Evolutionary conservation across 495 filamentous ascomycete species (phyloP), one percentile per base, ranked within the genome.

Genomic region (Lophiostoma macrostomum): DNA sequence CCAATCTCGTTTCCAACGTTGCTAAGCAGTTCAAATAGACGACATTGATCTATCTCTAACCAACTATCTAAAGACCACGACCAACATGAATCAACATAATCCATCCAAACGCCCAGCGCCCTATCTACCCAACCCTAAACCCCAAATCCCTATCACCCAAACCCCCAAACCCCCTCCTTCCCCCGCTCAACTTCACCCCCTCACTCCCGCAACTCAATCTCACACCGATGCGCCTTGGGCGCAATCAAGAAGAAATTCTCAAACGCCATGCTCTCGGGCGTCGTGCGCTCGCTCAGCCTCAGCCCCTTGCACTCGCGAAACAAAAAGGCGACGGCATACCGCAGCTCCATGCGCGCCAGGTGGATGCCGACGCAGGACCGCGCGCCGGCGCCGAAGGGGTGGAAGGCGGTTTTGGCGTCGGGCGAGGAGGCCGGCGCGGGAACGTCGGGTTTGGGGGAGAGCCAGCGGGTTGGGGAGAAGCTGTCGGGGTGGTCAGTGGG

Each of bases 371-470:
- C 34, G 35, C 58, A 64, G n/a, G 49, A 54, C 28, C 74, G 67
- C 19, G 65, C 69, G 6, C 78, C 80, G 14, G 68, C 77, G 0
- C 80, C 77, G 58, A 79, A 83, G 0, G 77, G 69, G 45, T 80
- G 58, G 12, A 75, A 78, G 5, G 71, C 67, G 29, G 79, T 70
- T 47, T 77, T 80, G 75, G 80, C 80, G 11, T 60, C 71, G 1
- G 40, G 25, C 3, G 28, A 31, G 35, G 71, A 72, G 0, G 75
- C 76, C 35, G 32, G 16, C 11, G 43, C 27, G 7, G 43, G 3
- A 6, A 6, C 23, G n/a, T 18, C 16, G 14, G n/a, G n/a, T n/a
- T 35, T 31, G 0, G 73, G 68, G 0, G 60, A 57, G 4, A 62
- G 67, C 74, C 74, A 77, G 19, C 74, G 61, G 24, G 60, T 54